Evolutionary conservation across 805 yeast species (phyloP).

Genomic region (Candida saitoana): DNA sequence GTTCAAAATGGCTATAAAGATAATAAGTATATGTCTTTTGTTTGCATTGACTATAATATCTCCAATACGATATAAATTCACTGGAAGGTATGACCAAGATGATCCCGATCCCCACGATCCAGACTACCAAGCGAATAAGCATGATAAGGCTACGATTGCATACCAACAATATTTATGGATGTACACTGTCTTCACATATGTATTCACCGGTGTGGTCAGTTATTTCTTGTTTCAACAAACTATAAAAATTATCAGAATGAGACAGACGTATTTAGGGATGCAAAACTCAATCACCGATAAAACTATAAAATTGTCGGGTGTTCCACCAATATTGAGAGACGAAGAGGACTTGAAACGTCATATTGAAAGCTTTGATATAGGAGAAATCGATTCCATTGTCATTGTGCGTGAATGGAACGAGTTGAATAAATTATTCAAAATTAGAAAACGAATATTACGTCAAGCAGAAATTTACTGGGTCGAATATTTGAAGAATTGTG

Average conservation of each 20-base stretch:
- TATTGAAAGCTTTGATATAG: slow-evolving; percentile 74
- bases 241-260: slow-evolving; percentile 62
- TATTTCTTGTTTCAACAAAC: slow-evolving; percentile 66
- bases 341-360: slow-evolving; percentile 68
- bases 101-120: slow-evolving; percentile 24
- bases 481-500: slow-evolving; percentile 46
- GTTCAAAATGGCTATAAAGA: slow-evolving; percentile 80
- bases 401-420: slow-evolving; percentile 86
- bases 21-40: slow-evolving; percentile 58
- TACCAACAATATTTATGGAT: slow-evolving; percentile 70
- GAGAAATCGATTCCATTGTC: slow-evolving; percentile 70
- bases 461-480: slow-evolving; percentile 72
- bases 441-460: slow-evolving; percentile 50
- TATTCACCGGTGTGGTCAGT: slow-evolving; percentile 69
- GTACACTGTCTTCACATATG: slow-evolving; percentile 81
- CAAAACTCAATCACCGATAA: slow-evolving; percentile 90
- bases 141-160: slow-evolving; percentile 19
- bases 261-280: slow-evolving; percentile 78
- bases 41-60: slow-evolving; percentile 74
- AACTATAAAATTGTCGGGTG: slow-evolving; percentile 83
- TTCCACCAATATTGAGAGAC: slow-evolving; percentile 75
- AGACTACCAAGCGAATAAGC: slow-evolving; percentile 3
- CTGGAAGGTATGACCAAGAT: slow-evolving; percentile 52
- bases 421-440: slow-evolving; percentile 60
- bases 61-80: slow-evolving; percentile 77